Percentiles rank a stretch among this genome's conserved stretches.
Conservation (phyloP, 257 asterid genomes). For the Solanum pimpinellifolium region DNA sequence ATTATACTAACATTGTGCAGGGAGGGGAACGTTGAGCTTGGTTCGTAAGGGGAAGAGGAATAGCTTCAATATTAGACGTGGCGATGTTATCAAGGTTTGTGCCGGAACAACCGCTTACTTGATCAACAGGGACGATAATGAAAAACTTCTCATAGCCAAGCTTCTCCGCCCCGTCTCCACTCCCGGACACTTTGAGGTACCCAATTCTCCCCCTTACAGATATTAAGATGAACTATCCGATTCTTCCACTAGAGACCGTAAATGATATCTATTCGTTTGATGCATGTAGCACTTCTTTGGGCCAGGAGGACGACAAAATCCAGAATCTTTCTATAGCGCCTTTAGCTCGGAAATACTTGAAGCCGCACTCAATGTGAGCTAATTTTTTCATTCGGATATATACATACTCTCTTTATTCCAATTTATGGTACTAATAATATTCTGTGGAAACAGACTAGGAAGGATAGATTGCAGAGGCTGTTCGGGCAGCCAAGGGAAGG, state of each 20-base stretch:
- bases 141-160: constrained; percentile 29
- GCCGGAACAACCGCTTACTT: constrained; percentile 47
- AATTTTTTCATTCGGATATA: too few relatives aligned
- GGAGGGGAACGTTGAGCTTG: constrained; percentile 39
- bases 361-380: constrained; percentile 46
- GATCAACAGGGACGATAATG: constrained; percentile 35
- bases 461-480: constrained; percentile 26
- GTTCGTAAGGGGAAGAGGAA: constrained; percentile 31
- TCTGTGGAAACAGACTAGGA: constrained; percentile 9
- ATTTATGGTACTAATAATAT: background rate
- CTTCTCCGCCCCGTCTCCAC: constrained; percentile 35
- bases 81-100: constrained; percentile 39
- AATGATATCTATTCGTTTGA: background rate
- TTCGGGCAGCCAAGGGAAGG: constrained; percentile 43
- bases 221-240: too few relatives aligned
- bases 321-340: constrained; percentile 30
- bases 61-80: constrained; percentile 35
- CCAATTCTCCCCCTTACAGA: background rate
- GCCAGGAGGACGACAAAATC: constrained; percentile 42
- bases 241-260: background rate
- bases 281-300: constrained; percentile 35
- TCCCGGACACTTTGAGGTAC: constrained; percentile 53
- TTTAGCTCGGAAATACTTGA: constrained; percentile 58
- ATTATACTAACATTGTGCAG: background rate
- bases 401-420: background rate